Conservation (phyloP, 228 moss, liverwort and hornwort species). For the Sphagnum magellanicum region DNA sequence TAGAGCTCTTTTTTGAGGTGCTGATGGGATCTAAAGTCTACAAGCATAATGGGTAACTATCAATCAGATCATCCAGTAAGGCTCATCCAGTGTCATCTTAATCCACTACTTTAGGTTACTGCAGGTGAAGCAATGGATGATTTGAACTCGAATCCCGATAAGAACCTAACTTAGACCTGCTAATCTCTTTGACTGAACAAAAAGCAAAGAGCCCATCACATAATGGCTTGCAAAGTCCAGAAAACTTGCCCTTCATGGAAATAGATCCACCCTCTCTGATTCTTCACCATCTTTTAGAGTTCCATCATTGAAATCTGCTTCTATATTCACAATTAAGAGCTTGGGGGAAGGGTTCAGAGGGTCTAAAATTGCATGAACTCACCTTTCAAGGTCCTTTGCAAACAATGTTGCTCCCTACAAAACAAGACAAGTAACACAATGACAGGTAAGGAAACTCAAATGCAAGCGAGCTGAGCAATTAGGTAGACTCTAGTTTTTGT, state of each 20-base stretch:
- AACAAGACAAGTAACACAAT: constrained; percentile 4
- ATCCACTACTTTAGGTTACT: too few relatives aligned
- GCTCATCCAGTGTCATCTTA: background rate
- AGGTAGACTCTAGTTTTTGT: background rate
- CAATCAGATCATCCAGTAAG: background rate
- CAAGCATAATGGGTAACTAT: background rate
- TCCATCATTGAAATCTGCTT: background rate
- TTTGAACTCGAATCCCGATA: too few relatives aligned
- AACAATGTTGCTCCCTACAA: constrained; percentile 76
- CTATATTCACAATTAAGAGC: background rate
- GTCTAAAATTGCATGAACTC: background rate
- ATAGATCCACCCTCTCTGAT: background rate
- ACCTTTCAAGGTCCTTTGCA: constrained; percentile 79
- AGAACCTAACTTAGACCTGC: too few relatives aligned
- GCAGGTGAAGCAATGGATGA: too few relatives aligned
- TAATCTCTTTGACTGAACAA: too few relatives aligned
- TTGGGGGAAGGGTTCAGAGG: background rate
- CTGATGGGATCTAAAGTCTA: background rate
- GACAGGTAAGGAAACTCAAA: background rate
- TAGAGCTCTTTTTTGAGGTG: too few relatives aligned
- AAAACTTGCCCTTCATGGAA: background rate
- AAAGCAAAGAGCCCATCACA: too few relatives aligned
- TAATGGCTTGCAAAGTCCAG: background rate
- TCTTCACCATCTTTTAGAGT: too few relatives aligned
- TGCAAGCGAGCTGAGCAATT: background rate